Evolutionary conservation across 2,329 filamentous ascomycete species (phyloP), one percentile per base, ranked within the genome.

Genomic region (Diaporthe vaccinii): DNA sequence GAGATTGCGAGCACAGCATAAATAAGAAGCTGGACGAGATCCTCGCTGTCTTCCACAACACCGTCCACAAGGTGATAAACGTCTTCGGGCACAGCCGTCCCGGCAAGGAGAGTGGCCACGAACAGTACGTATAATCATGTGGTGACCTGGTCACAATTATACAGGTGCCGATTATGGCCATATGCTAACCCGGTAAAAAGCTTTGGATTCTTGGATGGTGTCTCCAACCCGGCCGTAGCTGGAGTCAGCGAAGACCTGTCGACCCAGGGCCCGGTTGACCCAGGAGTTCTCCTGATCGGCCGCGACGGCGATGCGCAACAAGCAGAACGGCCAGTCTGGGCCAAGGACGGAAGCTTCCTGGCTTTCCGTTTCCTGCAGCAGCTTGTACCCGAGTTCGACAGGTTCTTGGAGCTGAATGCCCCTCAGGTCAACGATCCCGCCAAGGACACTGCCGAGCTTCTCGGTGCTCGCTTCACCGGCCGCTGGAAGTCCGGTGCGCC

Each of bases 361-460:
- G 84, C 81, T 41, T 85, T 87, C 78, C 84, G 85, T 17, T 84
- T 86, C 61, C 81, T 87, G 4, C 80, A 83, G 70, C 85, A 88
- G 75, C 82, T 85, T 6, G 86, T 87, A 8, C 85, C 84, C 1
- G 86, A 87, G 61, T 87, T 86, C 65, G 78, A 87, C 71, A 80
- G 81, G 9, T 86, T 85, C 77, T 74, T 86, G 20, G 79, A 84
- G 31, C 77, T 80, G 2, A 82, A 83, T 36, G 80, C 81, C 5
- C 81, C 81, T 5, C 34, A 34, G 22, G 69, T 76, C 73, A 58
- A 73, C 78, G 53, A 81, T 76, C n/a, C 80, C 77, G 46, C 76
- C n/a, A 75, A 76, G 20, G 17, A 65, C 36, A 74, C 58, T 14
- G 76, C 81, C 28, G 82, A 85, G 49, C 82, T 85, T 36, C 82